A percentile compares a stretch with the other conserved stretches of the same genome.
phyloP scores from a whole-genome alignment of 306 rosid species.

The Dicorynia guianensis region DNA sequence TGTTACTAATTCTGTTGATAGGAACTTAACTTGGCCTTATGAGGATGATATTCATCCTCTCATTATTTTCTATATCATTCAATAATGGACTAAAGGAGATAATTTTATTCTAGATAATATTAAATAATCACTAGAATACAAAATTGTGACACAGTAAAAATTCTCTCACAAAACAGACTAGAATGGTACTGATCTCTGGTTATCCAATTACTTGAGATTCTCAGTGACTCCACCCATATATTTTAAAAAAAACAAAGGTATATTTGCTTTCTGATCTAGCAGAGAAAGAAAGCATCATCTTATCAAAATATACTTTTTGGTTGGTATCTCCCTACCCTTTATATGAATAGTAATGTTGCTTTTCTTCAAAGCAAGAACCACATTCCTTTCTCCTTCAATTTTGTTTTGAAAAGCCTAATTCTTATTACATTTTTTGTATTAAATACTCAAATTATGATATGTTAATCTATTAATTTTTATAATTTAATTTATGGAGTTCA shows the following conservation, averaged over 20 bases:
- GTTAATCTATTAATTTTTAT: no score
- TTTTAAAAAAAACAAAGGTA: not conserved
- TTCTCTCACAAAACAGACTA: not conserved
- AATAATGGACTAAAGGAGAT: no score
- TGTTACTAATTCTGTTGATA: no score
- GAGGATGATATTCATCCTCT: no score
- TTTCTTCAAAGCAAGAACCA: conserved; percentile 56
- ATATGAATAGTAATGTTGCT: conserved; percentile 38
- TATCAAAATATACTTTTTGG: conserved; percentile 16
- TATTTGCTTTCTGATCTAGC: not conserved
- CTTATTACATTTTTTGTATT: no score
- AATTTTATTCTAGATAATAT: no score
- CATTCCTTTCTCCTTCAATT: conserved; percentile 42
- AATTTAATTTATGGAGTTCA: no score
- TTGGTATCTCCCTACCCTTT: not conserved
- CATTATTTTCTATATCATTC: no score
- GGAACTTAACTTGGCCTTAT: no score
- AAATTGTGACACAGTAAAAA: not conserved
- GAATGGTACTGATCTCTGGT: not conserved
- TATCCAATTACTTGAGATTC: conserved; percentile 9
- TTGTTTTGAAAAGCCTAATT: no score
- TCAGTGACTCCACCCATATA: not conserved
- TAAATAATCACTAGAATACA: not conserved
- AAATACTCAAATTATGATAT: no score
- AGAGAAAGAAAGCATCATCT: conserved; percentile 10